phyloP scores from a whole-genome alignment of 129 eudicot genomes.

The Pseudognaphalium luteoalbum region DNA sequence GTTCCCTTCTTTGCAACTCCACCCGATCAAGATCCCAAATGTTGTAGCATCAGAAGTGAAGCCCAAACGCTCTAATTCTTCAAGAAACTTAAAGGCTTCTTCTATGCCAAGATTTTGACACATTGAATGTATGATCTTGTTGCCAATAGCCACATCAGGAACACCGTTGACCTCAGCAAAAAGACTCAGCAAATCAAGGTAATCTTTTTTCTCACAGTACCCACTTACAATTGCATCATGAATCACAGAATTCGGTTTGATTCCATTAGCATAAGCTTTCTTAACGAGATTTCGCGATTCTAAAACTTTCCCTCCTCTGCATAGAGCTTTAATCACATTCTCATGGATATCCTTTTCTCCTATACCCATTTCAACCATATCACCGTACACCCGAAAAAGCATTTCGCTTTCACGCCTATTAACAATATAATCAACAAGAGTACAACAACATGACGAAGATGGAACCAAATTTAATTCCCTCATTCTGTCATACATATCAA shows the following conservation, averaged over 20 bases:
- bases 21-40: conserved; percentile 71
- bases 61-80: conserved; percentile 55
- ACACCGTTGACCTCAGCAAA: conserved; percentile 46
- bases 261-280: conserved; percentile 44
- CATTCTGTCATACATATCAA: conserved; percentile 54
- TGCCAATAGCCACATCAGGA: conserved; percentile 55
- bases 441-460: conserved; percentile 47
- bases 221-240: conserved; percentile 53
- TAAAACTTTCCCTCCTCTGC: conserved; percentile 59
- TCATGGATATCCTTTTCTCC: conserved; percentile 36
- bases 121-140: conserved; percentile 59
- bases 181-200: conserved; percentile 63
- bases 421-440: conserved; percentile 51
- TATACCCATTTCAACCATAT: conserved; percentile 45
- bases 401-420: conserved; percentile 39
- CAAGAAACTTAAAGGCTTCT: conserved; percentile 46
- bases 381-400: conserved; percentile 39
- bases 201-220: conserved; percentile 80
- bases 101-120: conserved; percentile 59
- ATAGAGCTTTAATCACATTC: conserved; percentile 48
- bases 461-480: conserved; percentile 50
- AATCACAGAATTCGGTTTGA: conserved; percentile 49
- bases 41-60: conserved; percentile 61
- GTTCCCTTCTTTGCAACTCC: conserved; percentile 62
- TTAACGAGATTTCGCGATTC: conserved; percentile 70